Evolutionary conservation across 768 basidiomycete genomes (phyloP), one percentile per base, ranked within the genome.

Genomic region (Phaeotremella fagi): DNA sequence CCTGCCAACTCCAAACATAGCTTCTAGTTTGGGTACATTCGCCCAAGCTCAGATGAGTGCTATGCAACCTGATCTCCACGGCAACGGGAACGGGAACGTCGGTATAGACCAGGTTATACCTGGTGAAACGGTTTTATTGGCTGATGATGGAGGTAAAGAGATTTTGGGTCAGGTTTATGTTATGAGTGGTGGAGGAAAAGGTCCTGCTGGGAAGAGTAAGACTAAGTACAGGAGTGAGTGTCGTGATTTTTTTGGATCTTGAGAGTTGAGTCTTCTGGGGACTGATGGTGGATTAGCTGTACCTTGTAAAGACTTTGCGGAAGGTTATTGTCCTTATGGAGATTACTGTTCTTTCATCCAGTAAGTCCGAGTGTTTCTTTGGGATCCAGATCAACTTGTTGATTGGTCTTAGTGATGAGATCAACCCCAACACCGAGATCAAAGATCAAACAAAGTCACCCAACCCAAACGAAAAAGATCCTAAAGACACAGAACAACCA

Each of bases 301-400:
- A 5, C 54, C 60, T 9, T 74, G 73, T 50, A 64, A 64, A 33
- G 69, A 74, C 28, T 74, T 52, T 45, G 67, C 62, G 3, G 65
- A 59, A n/a, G 73, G 73, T 2, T 43, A 61, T 42, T 74, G 73
- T 50, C 60, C 59, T 0, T 74, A 74, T 45, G 69, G 73, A 7
- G 63, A 70, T n/a, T 70, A 70, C 50, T 74, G 73, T 54, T 74
- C 73, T 16, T 74, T 74, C 64, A 60, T 72, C 28, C 73, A 74
- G 67, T 70, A 42, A 35, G 67, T 65, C 4, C 15, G 25, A 57
- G 59, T 26, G 60, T 58, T 18, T 56, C 22, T 22, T 11, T 23
- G 27, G 9, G 22, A 15, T 11, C 15, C 45, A 57, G 52, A 48
- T 35, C 33, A n/a, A 35, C 33, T 35, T 35, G 11, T n/a, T n/a